These are phyloP conservation scores for Paraphoma sp. DNA, from an alignment of 2,329 filamentous ascomycete genomes.

Conservation along the genomic window DNA sequence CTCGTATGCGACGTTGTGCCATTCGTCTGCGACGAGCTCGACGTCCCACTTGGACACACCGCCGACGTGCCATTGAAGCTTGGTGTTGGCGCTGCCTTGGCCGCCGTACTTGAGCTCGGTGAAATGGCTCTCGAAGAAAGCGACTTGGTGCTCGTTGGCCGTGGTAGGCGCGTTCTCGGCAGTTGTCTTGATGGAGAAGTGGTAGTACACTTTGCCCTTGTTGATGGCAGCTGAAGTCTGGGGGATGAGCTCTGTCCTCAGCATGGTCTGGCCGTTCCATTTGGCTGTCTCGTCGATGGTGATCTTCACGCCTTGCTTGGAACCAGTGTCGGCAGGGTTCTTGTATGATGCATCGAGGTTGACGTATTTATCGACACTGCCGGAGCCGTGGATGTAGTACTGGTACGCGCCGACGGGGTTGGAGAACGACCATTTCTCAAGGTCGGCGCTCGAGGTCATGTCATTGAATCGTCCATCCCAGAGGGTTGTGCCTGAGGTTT, in stretches of 20 bases:
- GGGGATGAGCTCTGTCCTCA: constrained; percentile 75
- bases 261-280: constrained; percentile 75
- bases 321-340: constrained; percentile 68
- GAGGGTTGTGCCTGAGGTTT: constrained; percentile 53
- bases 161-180: constrained; percentile 65
- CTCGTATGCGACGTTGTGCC: constrained; percentile 79
- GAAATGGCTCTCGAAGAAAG: constrained; percentile 73
- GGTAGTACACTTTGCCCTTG: constrained; percentile 71
- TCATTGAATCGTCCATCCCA: constrained; percentile 74
- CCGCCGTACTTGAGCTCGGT: constrained; percentile 73
- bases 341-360: constrained; percentile 66
- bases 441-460: constrained; percentile 60
- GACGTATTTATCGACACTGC: constrained; percentile 65
- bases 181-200: constrained; percentile 70
- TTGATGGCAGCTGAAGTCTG: constrained; percentile 71
- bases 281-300: constrained; percentile 69
- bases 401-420: constrained; percentile 74
- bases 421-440: constrained; percentile 69
- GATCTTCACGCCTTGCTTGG: constrained; percentile 70
- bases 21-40: constrained; percentile 66
- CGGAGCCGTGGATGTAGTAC: constrained; percentile 76
- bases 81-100: constrained; percentile 51
- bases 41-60: constrained; percentile 68
- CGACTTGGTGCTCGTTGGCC: constrained; percentile 71
- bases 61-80: constrained; percentile 69